Conservation (phyloP, 495 filamentous ascomycete species). For the Hypoxylon intermedium region DNA sequence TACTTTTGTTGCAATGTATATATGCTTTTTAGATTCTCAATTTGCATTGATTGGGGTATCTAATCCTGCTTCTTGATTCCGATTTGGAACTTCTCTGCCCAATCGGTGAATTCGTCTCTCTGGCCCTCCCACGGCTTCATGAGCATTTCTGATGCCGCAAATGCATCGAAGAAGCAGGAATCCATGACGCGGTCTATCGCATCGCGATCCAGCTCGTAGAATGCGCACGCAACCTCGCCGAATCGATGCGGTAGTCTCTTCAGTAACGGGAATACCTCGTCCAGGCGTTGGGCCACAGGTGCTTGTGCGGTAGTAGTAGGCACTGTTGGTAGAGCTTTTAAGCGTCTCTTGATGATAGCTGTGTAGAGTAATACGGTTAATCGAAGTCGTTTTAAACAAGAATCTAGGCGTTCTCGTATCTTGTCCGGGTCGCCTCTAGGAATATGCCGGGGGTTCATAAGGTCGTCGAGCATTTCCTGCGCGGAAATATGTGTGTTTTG, state of each 20-base stretch:
- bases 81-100: slow-evolving; percentile 56
- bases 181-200: slow-evolving; percentile 56
- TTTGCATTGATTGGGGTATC: background rate
- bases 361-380: slow-evolving; percentile 65
- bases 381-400: slow-evolving; percentile 62
- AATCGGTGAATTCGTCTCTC: slow-evolving; percentile 57
- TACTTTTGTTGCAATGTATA: slow-evolving; percentile 6
- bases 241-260: slow-evolving; percentile 52
- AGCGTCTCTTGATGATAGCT: slow-evolving; percentile 65
- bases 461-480: slow-evolving; percentile 58
- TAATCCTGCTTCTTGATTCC: slow-evolving; percentile 53
- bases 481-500: slow-evolving; percentile 42
- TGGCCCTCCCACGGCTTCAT: slow-evolving; percentile 51
- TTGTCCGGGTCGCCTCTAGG: slow-evolving; percentile 61
- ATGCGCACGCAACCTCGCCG: slow-evolving; percentile 51
- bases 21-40: slow-evolving; percentile 8
- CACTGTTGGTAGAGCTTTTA: slow-evolving; percentile 58
- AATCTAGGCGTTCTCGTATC: slow-evolving; percentile 64
- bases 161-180: slow-evolving; percentile 57
- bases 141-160: slow-evolving; percentile 54
- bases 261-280: slow-evolving; percentile 52
- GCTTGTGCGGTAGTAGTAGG: slow-evolving; percentile 38
- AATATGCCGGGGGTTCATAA: slow-evolving; percentile 64
- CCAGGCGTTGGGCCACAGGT: slow-evolving; percentile 46
- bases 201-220: slow-evolving; percentile 58